Evolutionary conservation across 148 eudicot species (phyloP).

Genomic region (Pouteria glomerata): DNA sequence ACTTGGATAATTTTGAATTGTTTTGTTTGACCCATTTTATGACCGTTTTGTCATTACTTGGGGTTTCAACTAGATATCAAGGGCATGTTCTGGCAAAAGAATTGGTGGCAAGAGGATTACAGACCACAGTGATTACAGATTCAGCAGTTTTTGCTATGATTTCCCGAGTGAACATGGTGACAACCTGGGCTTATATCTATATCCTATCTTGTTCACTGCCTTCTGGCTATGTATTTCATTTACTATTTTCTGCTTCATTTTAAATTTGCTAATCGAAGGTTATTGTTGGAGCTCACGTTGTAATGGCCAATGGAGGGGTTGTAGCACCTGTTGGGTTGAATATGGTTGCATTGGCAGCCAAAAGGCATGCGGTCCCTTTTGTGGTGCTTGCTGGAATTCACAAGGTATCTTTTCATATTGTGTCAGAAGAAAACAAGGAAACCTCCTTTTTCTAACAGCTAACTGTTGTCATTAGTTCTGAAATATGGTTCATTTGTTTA

Average conservation of each 20-base stretch:
- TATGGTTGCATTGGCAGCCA: constrained; percentile 98
- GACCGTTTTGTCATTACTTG: constrained; percentile 8
- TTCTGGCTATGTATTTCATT: neutral
- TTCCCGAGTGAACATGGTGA: constrained; percentile 95
- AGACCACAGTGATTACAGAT: constrained; percentile 93
- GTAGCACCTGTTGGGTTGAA: constrained; percentile 96
- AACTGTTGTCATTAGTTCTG: constrained; percentile 3
- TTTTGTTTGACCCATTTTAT: neutral
- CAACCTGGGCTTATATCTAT: neutral
- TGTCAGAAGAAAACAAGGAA: neutral
- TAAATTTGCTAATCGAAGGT: constrained; percentile 41
- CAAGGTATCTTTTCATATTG: constrained; percentile 48
- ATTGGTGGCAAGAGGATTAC: constrained; percentile 80
- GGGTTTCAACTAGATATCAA: constrained; percentile 55
- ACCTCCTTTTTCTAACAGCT: neutral
- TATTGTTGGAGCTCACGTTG: constrained; percentile 98
- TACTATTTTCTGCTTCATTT: neutral
- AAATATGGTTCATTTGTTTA: neutral
- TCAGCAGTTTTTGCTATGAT: constrained; percentile 99
- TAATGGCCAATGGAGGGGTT: constrained; percentile 98
- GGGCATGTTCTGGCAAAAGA: constrained; percentile 97
- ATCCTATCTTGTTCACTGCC: neutral
- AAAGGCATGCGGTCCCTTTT: constrained; percentile 98
- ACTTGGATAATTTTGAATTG: neutral
- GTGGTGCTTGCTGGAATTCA: constrained; percentile 97